Conservation (phyloP, 345 rosid genomes). For the Trapa bicornis region DNA sequence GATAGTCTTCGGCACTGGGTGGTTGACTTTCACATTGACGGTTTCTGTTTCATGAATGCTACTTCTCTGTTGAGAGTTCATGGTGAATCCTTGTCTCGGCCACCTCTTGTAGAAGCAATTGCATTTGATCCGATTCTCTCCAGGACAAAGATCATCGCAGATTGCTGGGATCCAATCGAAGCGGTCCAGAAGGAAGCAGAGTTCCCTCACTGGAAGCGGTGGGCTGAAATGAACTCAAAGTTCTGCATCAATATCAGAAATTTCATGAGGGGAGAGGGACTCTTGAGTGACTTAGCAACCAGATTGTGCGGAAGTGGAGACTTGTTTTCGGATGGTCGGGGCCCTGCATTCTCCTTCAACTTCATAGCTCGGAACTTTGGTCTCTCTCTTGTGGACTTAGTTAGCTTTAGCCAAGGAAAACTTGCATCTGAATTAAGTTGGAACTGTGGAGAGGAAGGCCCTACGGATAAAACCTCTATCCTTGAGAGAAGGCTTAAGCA, state of each 20-base stretch:
- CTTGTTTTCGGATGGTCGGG: conserved; percentile 64
- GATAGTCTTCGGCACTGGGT: conserved; percentile 83
- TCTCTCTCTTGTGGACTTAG: conserved; percentile 75
- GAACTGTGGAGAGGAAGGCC: conserved; percentile 97
- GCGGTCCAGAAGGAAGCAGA: conserved; percentile 23
- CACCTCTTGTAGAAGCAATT: conserved; percentile 80
- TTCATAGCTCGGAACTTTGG: conserved; percentile 61
- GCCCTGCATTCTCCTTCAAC: conserved; percentile 81
- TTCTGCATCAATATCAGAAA: conserved; percentile 57
- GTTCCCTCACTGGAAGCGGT: conserved; percentile 90
- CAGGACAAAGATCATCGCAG: conserved; percentile 62
- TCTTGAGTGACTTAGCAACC: conserved; percentile 67
- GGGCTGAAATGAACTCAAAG: conserved; percentile 66
- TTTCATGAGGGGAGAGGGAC: conserved; percentile 62
- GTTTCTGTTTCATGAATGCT: conserved; percentile 79
- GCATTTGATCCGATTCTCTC: conserved; percentile 83
- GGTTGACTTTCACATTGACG: conserved; percentile 74
- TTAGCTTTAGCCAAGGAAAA: conserved; percentile 53
- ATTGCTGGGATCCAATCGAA: conserved; percentile 55
- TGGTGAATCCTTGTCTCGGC: conserved; percentile 64
- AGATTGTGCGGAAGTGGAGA: conserved; percentile 92
- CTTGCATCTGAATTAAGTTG: conserved; percentile 67
- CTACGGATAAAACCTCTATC: conserved; percentile 47
- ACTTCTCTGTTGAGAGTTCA: conserved; percentile 50
- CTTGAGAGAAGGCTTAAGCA: conserved; percentile 82